Evolutionary conservation across 345 rosid genomes (phyloP).

Genomic region (Camelina laxa): DNA sequence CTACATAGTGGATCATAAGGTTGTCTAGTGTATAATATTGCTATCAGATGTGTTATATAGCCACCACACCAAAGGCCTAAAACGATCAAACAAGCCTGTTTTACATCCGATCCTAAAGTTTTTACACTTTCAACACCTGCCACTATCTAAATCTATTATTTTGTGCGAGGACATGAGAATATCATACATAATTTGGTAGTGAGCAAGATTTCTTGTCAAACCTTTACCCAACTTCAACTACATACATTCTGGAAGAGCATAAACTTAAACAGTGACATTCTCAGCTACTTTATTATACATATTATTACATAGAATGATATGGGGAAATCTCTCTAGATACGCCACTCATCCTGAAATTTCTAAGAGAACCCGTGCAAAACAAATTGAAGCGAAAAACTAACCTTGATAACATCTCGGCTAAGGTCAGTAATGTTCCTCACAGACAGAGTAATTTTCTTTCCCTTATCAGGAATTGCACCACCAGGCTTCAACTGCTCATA

Average conservation of each 20-base stretch:
- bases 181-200: too few species aligned
- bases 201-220: neutral
- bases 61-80: neutral
- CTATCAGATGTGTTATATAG: neutral
- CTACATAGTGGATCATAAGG: neutral
- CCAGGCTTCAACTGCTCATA: slow-evolving; percentile 84
- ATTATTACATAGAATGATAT: neutral
- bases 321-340: neutral
- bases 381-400: slow-evolving; percentile 35
- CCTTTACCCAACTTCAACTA: neutral
- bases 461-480: slow-evolving; percentile 85
- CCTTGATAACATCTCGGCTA: slow-evolving; percentile 95
- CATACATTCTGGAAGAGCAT: neutral
- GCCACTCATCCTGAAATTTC: neutral
- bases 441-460: slow-evolving; percentile 66
- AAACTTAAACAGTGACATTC: neutral
- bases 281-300: neutral
- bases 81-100: slow-evolving; percentile 13
- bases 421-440: slow-evolving; percentile 67
- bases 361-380: slow-evolving; percentile 3
- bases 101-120: neutral
- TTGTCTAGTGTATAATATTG: neutral
- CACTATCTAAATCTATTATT: neutral
- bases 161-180: neutral
- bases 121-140: neutral